Evolutionary conservation across 2,329 filamentous ascomycete species (phyloP).

Genomic region (Ceratocystis smalleyi): DNA sequence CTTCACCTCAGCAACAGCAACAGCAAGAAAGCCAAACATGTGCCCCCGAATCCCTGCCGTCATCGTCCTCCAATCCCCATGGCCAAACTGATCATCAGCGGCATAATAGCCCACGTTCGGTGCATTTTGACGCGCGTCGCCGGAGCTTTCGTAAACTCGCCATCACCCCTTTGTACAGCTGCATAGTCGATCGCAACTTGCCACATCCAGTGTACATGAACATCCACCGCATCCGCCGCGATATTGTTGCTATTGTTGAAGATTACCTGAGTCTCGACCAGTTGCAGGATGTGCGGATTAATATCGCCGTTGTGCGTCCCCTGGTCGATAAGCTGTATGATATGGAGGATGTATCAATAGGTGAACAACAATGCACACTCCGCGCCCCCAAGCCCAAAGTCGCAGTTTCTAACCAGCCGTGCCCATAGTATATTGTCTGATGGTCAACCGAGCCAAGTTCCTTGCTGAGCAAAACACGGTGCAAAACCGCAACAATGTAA

Average conservation of each 20-base stretch:
- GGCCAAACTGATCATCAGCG: not conserved
- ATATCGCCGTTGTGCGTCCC: conserved; percentile 62
- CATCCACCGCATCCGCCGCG: conserved; percentile 54
- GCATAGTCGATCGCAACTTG: conserved; percentile 41
- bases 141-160: conserved; percentile 9
- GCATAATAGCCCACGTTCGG: not conserved
- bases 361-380: not conserved
- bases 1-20: not conserved
- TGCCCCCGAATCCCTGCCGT: not conserved
- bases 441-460: conserved; percentile 70
- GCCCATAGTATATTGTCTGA: conserved; percentile 54
- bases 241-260: conserved; percentile 43
- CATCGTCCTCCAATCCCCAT: not conserved
- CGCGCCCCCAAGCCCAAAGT: too few species aligned
- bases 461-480: conserved; percentile 61
- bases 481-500: conserved; percentile 65
- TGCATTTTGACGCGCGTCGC: conserved; percentile 6
- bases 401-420: not conserved
- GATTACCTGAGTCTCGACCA: conserved; percentile 29
- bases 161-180: conserved; percentile 32
- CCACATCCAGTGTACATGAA: conserved; percentile 60
- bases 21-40: not conserved
- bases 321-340: conserved; percentile 73
- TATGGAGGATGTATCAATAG: conserved; percentile 59
- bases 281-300: conserved; percentile 66